Percentiles rank a stretch among this genome's conserved stretches.
Evolutionary conservation across 768 basidiomycete genomes (phyloP).

Genomic region (Cystobasidium ongulense): DNA sequence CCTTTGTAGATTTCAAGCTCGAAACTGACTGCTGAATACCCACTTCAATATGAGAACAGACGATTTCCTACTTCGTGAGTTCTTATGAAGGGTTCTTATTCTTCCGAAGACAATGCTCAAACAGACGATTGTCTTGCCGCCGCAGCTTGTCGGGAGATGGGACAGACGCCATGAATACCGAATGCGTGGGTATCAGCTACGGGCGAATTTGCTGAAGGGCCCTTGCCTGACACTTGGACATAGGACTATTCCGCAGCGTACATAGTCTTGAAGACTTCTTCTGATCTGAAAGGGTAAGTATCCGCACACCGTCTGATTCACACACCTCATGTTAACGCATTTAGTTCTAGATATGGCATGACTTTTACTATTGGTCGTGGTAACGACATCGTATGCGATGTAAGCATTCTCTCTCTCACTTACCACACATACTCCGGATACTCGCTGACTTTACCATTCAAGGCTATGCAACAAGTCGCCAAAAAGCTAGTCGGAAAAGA

Average conservation of each 20-base stretch:
- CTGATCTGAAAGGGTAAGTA: background rate
- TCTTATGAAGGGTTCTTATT: background rate
- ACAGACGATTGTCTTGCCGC: background rate
- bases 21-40: background rate
- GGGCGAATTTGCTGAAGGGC: background rate
- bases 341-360: slow-evolving; percentile 54
- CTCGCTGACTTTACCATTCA: background rate
- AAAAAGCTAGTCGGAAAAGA: slow-evolving; percentile 73
- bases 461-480: slow-evolving; percentile 56
- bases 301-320: background rate
- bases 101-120: too few relatives aligned
- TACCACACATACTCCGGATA: background rate
- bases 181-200: slow-evolving; percentile 9
- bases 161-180: slow-evolving; percentile 72
- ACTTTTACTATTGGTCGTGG: slow-evolving; percentile 91
- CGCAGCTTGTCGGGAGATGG: slow-evolving; percentile 67
- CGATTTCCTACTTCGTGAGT: slow-evolving; percentile 72
- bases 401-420: slow-evolving; percentile 51
- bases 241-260: slow-evolving; percentile 29
- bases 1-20: too few relatives aligned
- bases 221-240: background rate
- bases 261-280: slow-evolving; percentile 34
- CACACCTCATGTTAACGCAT: background rate
- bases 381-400: slow-evolving; percentile 80
- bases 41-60: slow-evolving; percentile 54